A percentile compares a stretch with the other conserved stretches of the same genome.
phyloP scores from a whole-genome alignment of 2,329 filamentous ascomycete species.

The Gaeumannomyces sp. region DNA sequence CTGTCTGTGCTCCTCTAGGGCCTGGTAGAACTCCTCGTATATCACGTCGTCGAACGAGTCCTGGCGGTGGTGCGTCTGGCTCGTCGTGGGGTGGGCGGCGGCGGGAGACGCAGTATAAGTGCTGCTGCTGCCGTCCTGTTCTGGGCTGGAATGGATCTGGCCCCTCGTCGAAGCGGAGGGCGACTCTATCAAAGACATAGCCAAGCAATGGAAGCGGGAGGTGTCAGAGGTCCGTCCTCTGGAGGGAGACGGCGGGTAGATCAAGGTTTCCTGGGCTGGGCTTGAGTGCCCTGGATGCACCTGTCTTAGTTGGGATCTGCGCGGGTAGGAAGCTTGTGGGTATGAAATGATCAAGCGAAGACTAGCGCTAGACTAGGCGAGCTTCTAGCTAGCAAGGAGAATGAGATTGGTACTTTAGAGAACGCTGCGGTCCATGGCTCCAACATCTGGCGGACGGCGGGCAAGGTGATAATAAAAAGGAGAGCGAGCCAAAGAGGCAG shows the following conservation, averaged over 20 bases:
- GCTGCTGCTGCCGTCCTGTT: neutral
- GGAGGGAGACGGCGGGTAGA: neutral
- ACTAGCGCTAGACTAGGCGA: neutral
- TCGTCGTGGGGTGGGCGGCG: neutral
- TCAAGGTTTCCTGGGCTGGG: conserved; percentile 1
- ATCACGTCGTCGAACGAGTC: conserved; percentile 9
- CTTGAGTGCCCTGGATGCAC: neutral
- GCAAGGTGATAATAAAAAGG: conserved; percentile 2
- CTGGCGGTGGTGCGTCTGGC: conserved; percentile 6
- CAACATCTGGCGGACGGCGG: neutral
- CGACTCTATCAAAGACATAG: conserved; percentile 3
- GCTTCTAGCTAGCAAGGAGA: neutral
- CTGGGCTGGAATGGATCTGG: neutral
- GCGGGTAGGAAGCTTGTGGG: neutral
- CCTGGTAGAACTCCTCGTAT: conserved; percentile 6
- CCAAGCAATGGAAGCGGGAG: neutral
- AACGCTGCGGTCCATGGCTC: neutral
- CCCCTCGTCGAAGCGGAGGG: neutral
- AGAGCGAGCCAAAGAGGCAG: neutral
- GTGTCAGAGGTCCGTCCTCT: neutral
- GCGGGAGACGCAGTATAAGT: conserved; percentile 1
- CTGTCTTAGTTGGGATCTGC: conserved; percentile 1
- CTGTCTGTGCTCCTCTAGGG: conserved; percentile 2
- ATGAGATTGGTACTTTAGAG: neutral
- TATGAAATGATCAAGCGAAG: conserved; percentile 4